A percentile compares a stretch with the other conserved stretches of the same genome.
Evolutionary conservation across 2,329 filamentous ascomycete species (phyloP).

Genomic region (Cladosporium sp.): DNA sequence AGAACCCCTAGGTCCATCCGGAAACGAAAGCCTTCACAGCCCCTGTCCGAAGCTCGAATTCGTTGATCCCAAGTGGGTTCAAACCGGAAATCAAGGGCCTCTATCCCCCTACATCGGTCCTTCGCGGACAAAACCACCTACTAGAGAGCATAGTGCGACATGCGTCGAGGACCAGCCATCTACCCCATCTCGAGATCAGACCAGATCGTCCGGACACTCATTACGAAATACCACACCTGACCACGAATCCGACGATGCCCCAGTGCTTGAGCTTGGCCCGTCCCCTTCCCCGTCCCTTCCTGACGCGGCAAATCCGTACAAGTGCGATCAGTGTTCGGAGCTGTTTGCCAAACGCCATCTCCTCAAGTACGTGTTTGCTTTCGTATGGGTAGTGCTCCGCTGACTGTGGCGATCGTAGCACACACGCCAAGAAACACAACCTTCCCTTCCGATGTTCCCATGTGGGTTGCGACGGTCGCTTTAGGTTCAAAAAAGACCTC

Average conservation of each 20-base stretch:
- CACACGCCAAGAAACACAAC: neutral
- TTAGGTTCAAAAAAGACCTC: neutral
- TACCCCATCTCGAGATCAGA: neutral
- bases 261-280: neutral
- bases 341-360: neutral
- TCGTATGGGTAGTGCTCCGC: neutral
- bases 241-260: neutral
- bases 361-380: neutral
- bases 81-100: neutral
- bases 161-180: neutral
- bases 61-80: neutral
- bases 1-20: neutral
- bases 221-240: neutral
- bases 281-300: neutral
- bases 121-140: neutral
- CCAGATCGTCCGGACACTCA: neutral
- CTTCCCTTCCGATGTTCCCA: constrained; percentile 1
- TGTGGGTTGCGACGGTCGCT: neutral
- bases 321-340: neutral
- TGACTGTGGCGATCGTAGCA: neutral
- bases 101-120: neutral
- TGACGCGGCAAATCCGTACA: neutral
- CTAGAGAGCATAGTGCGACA: neutral
- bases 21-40: neutral
- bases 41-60: neutral